A percentile compares a stretch with the other conserved stretches of the same genome.
These are phyloP conservation scores for Aureobasidium uvarum DNA, from an alignment of 2,329 filamentous ascomycete species.

Conservation along the genomic window DNA sequence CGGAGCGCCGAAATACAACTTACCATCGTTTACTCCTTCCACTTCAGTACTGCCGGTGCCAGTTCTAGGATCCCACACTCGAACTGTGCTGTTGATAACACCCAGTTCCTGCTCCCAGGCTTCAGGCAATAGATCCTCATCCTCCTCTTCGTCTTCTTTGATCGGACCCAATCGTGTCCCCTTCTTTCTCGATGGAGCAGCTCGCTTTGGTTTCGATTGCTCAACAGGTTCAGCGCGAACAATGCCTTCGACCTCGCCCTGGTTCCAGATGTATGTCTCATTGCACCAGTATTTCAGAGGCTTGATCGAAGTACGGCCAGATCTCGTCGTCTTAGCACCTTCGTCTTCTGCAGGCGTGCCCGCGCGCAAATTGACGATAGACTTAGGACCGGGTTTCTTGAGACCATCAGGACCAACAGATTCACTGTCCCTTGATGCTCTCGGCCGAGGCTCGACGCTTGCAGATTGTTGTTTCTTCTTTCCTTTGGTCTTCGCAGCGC, in stretches of 20 bases:
- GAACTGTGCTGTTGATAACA: constrained; percentile 61
- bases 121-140: constrained; percentile 57
- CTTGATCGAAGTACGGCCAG: constrained; percentile 72
- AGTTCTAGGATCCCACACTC: constrained; percentile 51
- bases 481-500: constrained; percentile 6
- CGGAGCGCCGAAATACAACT: constrained; percentile 19
- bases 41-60: constrained; percentile 40
- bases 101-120: constrained; percentile 71
- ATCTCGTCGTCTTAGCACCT: constrained; percentile 65
- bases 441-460: constrained; percentile 16
- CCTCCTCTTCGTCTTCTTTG: constrained; percentile 45
- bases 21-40: constrained; percentile 43
- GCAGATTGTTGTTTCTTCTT: constrained; percentile 18
- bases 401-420: constrained; percentile 33
- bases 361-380: constrained; percentile 35
- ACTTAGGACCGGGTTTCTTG: constrained; percentile 26
- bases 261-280: constrained; percentile 69
- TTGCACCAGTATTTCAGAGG: constrained; percentile 86
- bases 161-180: constrained; percentile 33
- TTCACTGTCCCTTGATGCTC: constrained; percentile 11
- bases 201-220: constrained; percentile 32
- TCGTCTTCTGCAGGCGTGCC: constrained; percentile 47
- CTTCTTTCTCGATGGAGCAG: constrained; percentile 37
- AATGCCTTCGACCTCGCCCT: constrained; percentile 71
- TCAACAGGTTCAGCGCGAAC: constrained; percentile 67